Conservation (phyloP, 1,284 basidiomycete genomes). For the Rhizoctonia solani region DNA sequence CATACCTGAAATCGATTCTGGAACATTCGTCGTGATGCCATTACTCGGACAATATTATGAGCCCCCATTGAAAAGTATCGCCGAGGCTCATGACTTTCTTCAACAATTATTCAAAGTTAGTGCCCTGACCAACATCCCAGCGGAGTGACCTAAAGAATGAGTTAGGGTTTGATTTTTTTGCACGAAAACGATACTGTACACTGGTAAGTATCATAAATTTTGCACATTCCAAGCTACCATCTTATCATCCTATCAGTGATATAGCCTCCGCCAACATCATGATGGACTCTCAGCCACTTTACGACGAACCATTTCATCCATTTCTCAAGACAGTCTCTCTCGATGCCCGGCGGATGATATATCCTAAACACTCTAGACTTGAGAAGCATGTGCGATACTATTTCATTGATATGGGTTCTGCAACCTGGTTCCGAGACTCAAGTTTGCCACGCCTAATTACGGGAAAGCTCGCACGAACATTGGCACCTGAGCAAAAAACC, state of each 20-base stretch:
- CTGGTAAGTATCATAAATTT: not conserved
- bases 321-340: not conserved
- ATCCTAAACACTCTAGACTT: not conserved
- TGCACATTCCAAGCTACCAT: not conserved
- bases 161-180: slow-evolving; percentile 11
- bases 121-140: not conserved
- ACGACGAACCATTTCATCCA: slow-evolving; percentile 19
- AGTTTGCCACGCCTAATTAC: not conserved
- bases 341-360: not conserved
- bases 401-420: no score
- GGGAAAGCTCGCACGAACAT: not conserved
- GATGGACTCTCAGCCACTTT: slow-evolving; percentile 19
- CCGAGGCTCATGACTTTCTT: not conserved
- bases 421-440: no score
- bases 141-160: not conserved
- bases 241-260: not conserved
- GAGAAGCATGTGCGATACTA: no score
- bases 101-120: not conserved
- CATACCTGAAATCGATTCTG: slow-evolving; percentile 3
- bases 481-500: not conserved
- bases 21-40: slow-evolving; percentile 7
- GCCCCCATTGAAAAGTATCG: not conserved
- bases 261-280: not conserved
- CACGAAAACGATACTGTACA: slow-evolving; percentile 4
- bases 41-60: not conserved